Percentiles rank a stretch among this genome's conserved stretches.
Evolutionary conservation across 306 rosid genomes (phyloP).

Genomic region (Rosa rugosa): DNA sequence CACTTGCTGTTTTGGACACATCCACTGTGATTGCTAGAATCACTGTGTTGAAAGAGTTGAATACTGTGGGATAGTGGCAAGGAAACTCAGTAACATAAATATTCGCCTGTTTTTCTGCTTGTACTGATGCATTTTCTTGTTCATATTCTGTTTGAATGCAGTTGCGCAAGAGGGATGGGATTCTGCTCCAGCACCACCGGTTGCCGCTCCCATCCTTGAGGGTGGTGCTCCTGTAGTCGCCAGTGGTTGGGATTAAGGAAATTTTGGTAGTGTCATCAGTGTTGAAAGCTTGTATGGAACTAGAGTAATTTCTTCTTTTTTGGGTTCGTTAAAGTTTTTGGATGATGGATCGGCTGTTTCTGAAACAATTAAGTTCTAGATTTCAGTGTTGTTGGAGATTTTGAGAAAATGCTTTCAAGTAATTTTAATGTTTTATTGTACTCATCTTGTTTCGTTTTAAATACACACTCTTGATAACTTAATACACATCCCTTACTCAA

Average conservation of each 20-base stretch:
- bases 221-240: slow-evolving; percentile 11
- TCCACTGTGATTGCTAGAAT: neutral
- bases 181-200: slow-evolving; percentile 29
- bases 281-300: neutral
- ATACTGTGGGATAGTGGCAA: neutral
- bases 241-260: slow-evolving; percentile 31
- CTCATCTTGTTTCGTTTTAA: neutral
- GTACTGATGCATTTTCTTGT: neutral
- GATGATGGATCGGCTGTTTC: neutral
- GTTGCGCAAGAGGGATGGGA: slow-evolving; percentile 46
- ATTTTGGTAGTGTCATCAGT: neutral
- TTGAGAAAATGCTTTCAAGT: neutral
- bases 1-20: neutral
- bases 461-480: no score
- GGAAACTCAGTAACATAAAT: neutral
- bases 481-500: no score
- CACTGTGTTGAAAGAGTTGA: neutral
- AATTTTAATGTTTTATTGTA: neutral
- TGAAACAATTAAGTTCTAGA: neutral
- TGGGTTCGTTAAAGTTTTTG: neutral
- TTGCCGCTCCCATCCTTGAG: slow-evolving; percentile 13
- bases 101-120: neutral
- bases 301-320: neutral
- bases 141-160: neutral
- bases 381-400: slow-evolving; percentile 5